Evolutionary conservation across 805 yeast genomes (phyloP), one percentile per base, ranked within the genome.

Genomic region (Candida maesae): DNA sequence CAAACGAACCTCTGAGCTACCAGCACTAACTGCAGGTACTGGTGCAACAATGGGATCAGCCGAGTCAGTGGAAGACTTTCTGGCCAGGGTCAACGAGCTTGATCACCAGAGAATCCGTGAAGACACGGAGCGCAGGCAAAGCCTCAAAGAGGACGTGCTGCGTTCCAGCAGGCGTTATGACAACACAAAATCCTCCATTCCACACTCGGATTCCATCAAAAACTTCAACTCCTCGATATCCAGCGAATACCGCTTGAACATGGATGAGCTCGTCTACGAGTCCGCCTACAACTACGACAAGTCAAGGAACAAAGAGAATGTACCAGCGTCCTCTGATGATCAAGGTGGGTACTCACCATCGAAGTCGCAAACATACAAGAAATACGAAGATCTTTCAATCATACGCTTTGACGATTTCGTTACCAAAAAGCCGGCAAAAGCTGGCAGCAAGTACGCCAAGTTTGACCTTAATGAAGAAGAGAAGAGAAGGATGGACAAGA

Each of bases 191-290:
- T 10, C 26, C 5, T 7, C 26, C 6, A 38, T 50, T 6, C 35
- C 39, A n/a, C 32, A 44, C 14, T 49, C 55, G 2, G 51, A 52
- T 5, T 47, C 53, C 2, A 35, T 39, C 9, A 33, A 33, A 12
- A 35, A 47, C 29, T 47, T 49, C 39, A 51, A 51, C 18, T 28
- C 42, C 38, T 53, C 60, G 27, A 72, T 76, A 15, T 69, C 81
- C 4, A 51, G 52, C 19, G 67, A 67, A 8, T 74, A 71, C 35
- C 76, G 80, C 58, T 40, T 55, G 9, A 41, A 50, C 23, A 59
- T 70, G 41, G 64, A 62, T 46, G 63, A 67, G 6, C 67, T 83
- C 51, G 72, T 80, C 65, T 71, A 69, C 41, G 90, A 84, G 60
- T 60, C 68, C 37, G 73, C 81, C 4, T 84, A 91, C 64, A 80